These are phyloP conservation scores for Bipolaris victoriae DNA, from an alignment of 2,329 filamentous ascomycete genomes.

Conservation along the genomic window DNA sequence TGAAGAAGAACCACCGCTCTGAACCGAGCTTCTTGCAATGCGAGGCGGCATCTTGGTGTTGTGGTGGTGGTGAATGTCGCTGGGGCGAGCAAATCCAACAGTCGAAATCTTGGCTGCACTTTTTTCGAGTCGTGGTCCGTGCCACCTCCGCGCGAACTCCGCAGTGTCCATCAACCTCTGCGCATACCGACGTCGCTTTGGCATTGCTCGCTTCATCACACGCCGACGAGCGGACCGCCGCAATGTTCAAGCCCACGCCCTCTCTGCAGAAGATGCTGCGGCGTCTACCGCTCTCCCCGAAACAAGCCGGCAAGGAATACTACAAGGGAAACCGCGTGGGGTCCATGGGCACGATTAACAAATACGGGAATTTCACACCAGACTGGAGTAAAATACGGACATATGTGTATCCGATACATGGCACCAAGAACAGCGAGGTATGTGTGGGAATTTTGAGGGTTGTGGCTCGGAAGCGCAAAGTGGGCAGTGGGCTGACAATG, in stretches of 20 bases:
- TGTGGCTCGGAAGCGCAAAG: not conserved
- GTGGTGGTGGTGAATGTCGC: conserved; percentile 9
- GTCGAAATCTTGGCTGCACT: conserved; percentile 36
- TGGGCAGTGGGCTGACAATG: not conserved
- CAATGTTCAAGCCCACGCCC: conserved; percentile 70
- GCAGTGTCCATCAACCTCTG: conserved; percentile 17
- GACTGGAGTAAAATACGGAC: conserved; percentile 90
- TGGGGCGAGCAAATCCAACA: conserved; percentile 12
- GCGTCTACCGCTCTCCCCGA: conserved; percentile 85
- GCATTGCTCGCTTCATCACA: conserved; percentile 5
- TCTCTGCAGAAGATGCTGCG: conserved; percentile 71
- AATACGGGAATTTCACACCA: conserved; percentile 81
- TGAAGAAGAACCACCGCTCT: conserved; percentile 40
- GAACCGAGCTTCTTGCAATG: conserved; percentile 50
- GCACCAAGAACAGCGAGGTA: conserved; percentile 59
- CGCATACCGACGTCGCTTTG: conserved; percentile 4
- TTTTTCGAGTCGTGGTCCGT: conserved; percentile 29
- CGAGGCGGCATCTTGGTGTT: conserved; percentile 53
- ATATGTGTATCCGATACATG: conserved; percentile 76
- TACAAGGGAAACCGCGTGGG: conserved; percentile 96
- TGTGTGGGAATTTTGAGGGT: not conserved
- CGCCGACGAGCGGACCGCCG: conserved; percentile 21
- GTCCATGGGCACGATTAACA: conserved; percentile 83
- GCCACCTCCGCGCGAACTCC: conserved; percentile 27
- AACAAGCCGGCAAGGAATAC: conserved; percentile 90